Percentiles rank a stretch among this genome's conserved stretches.
Conservation (phyloP, 192 early-diverging fungal species). For the Geranomyces variabilis region DNA sequence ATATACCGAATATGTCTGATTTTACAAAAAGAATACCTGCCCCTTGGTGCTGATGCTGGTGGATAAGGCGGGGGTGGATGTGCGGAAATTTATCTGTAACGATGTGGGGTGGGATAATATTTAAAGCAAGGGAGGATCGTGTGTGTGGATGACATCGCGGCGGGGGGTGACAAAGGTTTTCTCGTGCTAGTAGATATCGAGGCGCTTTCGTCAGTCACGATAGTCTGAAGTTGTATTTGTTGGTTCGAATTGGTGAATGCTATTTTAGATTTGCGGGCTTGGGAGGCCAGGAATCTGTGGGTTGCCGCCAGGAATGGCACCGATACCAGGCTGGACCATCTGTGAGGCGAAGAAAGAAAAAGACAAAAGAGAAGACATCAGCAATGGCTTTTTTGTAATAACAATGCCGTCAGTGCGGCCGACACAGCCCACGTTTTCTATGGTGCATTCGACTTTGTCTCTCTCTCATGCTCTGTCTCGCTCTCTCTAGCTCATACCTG, state of each 20-base stretch:
- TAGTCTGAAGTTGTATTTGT: not conserved
- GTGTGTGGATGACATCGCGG: too few species aligned
- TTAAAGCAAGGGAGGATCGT: too few species aligned
- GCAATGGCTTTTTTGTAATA: not conserved
- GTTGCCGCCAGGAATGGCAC: slow-evolving; percentile 20
- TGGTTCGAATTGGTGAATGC: not conserved
- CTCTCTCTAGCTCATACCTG: slow-evolving; percentile 20
- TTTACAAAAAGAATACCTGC: too few species aligned
- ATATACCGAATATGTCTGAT: too few species aligned
- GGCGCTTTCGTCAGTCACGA: not conserved
- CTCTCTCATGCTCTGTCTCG: not conserved
- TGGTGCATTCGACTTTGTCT: not conserved
- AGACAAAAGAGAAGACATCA: not conserved
- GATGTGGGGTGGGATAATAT: too few species aligned
- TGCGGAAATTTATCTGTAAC: too few species aligned
- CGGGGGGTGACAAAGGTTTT: too few species aligned
- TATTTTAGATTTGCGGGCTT: not conserved
- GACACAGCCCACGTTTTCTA: not conserved
- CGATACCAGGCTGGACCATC: slow-evolving; percentile 33
- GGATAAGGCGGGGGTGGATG: too few species aligned
- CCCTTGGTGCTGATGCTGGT: too few species aligned
- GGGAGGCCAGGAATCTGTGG: slow-evolving; percentile 26
- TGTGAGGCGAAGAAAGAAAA: not conserved
- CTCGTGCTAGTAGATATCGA: too few species aligned
- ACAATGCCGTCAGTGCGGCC: not conserved